These are phyloP conservation scores for Albophoma yamanashiensis DNA, from an alignment of 2,329 filamentous ascomycete genomes.

Conservation along the genomic window DNA sequence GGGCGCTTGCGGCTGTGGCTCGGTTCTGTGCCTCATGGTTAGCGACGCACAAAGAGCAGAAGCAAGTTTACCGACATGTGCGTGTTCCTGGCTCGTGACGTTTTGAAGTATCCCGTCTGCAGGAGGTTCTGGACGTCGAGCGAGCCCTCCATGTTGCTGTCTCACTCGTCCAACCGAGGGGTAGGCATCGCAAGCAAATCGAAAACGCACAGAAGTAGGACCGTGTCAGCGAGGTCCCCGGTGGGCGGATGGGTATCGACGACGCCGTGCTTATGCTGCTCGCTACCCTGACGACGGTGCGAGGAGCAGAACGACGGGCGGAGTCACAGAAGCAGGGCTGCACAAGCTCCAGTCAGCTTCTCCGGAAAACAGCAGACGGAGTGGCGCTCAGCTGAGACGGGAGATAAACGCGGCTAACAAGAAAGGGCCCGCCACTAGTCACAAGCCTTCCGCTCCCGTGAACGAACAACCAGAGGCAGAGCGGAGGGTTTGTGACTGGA, in stretches of 20 bases:
- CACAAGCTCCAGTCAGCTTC: not conserved
- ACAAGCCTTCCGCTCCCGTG: not conserved
- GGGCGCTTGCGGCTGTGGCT: constrained; percentile 2
- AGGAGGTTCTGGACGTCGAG: constrained; percentile 35
- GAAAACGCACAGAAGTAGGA: constrained; percentile 1
- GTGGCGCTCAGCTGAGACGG: not conserved
- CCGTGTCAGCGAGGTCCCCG: not conserved
- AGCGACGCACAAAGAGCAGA: not conserved
- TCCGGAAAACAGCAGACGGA: not conserved
- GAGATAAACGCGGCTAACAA: not conserved
- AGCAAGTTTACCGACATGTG: constrained; percentile 12
- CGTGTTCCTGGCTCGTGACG: constrained; percentile 27
- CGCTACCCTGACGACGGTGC: not conserved
- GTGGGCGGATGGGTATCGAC: no score
- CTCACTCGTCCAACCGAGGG: constrained; percentile 6
- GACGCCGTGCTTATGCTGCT: not conserved
- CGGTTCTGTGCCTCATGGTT: constrained; percentile 9
- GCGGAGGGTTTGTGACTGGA: not conserved
- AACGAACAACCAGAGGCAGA: not conserved
- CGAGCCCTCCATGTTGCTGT: constrained; percentile 29
- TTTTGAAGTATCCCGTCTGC: constrained; percentile 39
- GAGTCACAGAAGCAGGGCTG: not conserved
- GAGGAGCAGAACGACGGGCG: not conserved
- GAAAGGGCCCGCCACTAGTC: not conserved
- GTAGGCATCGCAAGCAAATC: constrained; percentile 11